Conservation (phyloP, 257 asterid genomes). For the Ligustrum vulgare region DNA sequence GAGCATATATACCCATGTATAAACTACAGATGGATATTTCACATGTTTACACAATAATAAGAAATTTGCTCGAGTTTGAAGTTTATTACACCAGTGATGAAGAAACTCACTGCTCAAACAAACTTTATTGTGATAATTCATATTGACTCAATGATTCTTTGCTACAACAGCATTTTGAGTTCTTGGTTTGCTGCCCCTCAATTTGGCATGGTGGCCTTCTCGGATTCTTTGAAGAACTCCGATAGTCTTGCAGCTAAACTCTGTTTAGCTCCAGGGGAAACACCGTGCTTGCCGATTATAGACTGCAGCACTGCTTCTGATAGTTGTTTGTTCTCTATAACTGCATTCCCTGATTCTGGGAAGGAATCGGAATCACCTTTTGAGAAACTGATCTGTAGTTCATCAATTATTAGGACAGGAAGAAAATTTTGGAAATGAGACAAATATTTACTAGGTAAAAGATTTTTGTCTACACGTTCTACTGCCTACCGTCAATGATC, state of each 20-base stretch:
- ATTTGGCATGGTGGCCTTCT: no score
- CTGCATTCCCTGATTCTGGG: conserved; percentile 45
- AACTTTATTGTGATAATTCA: neutral
- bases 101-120: neutral
- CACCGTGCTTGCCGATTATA: conserved; percentile 81
- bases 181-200: no score
- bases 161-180: neutral
- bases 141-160: neutral
- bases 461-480: no score
- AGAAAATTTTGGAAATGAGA: neutral
- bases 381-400: conserved; percentile 69
- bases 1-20: no score
- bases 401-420: neutral
- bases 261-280: conserved; percentile 71
- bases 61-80: no score
- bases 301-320: conserved; percentile 81
- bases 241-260: conserved; percentile 63
- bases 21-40: neutral
- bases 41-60: neutral
- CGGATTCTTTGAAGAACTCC: conserved; percentile 32
- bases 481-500: conserved; percentile 59
- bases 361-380: conserved; percentile 44
- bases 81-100: neutral
- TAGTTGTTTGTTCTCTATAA: conserved; percentile 62
- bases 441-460: neutral